These are phyloP conservation scores for Candida mesenterica DNA, from an alignment of 1,139 yeast species.

Conservation along the genomic window DNA sequence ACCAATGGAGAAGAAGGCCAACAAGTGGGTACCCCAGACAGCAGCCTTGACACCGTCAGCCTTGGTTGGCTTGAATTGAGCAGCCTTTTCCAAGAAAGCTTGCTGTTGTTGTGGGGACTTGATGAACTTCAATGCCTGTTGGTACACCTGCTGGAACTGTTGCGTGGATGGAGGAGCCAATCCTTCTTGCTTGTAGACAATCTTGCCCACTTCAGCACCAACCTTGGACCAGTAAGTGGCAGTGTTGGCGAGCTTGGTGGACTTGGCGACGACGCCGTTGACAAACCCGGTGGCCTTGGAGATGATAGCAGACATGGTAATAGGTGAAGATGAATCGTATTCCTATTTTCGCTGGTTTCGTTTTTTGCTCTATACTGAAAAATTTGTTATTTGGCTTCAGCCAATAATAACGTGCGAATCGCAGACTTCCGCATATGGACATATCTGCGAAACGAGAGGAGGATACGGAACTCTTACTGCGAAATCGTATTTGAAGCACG, in stretches of 20 bases:
- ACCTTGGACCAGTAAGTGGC: conserved; percentile 90
- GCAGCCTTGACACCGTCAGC: conserved; percentile 65
- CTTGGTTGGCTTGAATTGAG: conserved; percentile 51
- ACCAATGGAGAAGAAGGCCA: conserved; percentile 92
- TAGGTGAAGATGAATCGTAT: background rate
- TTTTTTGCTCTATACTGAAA: conserved; percentile 7
- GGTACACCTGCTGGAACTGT: conserved; percentile 78
- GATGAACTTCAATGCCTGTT: conserved; percentile 39
- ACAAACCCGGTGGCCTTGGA: conserved; percentile 47
- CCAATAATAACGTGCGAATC: too few species aligned
- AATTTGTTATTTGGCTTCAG: too few species aligned
- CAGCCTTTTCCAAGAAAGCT: conserved; percentile 44
- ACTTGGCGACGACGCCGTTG: conserved; percentile 36
- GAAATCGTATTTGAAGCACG: too few species aligned
- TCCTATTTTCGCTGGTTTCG: too few species aligned
- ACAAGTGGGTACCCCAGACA: conserved; percentile 76
- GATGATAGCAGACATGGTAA: conserved; percentile 46
- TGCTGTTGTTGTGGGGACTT: conserved; percentile 45
- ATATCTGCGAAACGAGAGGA: too few species aligned
- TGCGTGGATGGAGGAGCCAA: conserved; percentile 84
- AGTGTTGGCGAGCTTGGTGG: conserved; percentile 43
- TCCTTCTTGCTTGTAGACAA: conserved; percentile 88
- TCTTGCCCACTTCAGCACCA: conserved; percentile 81
- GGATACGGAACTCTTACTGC: too few species aligned
- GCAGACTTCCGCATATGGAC: too few species aligned